Conservation (phyloP, 441 rosid species). For the Corymbia citriodora region DNA sequence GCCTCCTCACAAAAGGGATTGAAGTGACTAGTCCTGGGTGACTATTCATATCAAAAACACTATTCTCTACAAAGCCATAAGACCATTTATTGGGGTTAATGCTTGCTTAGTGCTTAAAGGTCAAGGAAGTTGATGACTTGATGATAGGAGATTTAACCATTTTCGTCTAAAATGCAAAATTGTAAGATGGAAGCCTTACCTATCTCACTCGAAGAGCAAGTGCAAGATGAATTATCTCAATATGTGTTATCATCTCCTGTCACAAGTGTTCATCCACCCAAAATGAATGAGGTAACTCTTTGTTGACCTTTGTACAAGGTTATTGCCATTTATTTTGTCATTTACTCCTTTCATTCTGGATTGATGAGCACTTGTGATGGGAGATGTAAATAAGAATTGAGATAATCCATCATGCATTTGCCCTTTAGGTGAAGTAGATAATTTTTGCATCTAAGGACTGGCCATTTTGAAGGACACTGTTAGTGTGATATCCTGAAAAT, state of each 20-base stretch:
- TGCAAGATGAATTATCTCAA: background rate
- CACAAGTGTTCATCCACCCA: background rate
- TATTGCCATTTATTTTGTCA: background rate
- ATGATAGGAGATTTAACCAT: background rate
- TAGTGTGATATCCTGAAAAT: background rate
- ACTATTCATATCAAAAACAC: background rate
- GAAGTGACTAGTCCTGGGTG: background rate
- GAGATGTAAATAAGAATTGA: background rate
- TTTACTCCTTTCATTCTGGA: background rate
- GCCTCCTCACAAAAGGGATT: background rate
- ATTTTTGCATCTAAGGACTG: background rate
- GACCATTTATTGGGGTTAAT: background rate
- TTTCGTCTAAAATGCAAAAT: background rate
- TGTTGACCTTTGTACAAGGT: rapidly evolving
- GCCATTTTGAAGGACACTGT: background rate
- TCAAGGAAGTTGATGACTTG: background rate
- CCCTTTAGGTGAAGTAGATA: background rate
- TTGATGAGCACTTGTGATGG: background rate
- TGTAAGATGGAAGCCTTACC: background rate
- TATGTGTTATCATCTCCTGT: background rate
- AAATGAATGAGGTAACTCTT: background rate
- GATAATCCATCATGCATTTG: background rate
- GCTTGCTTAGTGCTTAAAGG: rapidly evolving
- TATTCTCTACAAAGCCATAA: background rate
- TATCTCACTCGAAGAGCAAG: background rate